Percentiles rank a stretch among this genome's conserved stretches.
These are phyloP conservation scores for Byssochlamys sp. DNA, from an alignment of 2,329 filamentous ascomycete genomes.

Conservation along the genomic window DNA sequence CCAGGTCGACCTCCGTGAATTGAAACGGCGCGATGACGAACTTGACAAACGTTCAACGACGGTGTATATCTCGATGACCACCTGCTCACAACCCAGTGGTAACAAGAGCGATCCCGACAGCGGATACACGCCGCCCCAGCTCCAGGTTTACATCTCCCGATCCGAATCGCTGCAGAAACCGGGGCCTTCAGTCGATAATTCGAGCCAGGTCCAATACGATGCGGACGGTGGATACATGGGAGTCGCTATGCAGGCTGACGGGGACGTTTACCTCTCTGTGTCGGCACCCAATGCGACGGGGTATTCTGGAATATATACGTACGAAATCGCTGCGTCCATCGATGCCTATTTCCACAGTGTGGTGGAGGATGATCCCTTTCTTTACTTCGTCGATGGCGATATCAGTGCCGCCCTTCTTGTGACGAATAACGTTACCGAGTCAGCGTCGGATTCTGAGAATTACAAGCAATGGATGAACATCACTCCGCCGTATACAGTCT, in stretches of 20 bases:
- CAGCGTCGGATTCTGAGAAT: constrained; percentile 37
- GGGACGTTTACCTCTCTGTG: constrained; percentile 67
- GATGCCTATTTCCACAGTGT: constrained; percentile 64
- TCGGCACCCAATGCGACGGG: constrained; percentile 57
- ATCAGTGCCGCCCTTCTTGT: constrained; percentile 66
- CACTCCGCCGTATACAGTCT: constrained; percentile 64
- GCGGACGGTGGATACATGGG: constrained; percentile 64
- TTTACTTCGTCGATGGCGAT: constrained; percentile 80
- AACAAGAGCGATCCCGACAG: constrained; percentile 38
- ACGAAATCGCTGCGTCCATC: constrained; percentile 72
- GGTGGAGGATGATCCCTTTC: constrained; percentile 42
- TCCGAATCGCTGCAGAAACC: constrained; percentile 52
- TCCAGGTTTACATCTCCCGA: constrained; percentile 68
- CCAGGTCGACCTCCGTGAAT: constrained; percentile 6
- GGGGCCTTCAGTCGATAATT: constrained; percentile 47
- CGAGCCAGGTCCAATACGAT: constrained; percentile 31
- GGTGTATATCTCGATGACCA: constrained; percentile 77
- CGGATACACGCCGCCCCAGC: constrained; percentile 53
- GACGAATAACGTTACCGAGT: constrained; percentile 56
- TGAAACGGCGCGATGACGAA: constrained; percentile 7
- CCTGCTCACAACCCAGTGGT: constrained; percentile 64
- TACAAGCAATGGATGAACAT: constrained; percentile 50
- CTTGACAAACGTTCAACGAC: constrained; percentile 31
- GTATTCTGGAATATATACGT: constrained; percentile 62
- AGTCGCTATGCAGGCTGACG: constrained; percentile 51